A percentile compares a stretch with the other conserved stretches of the same genome.
Evolutionary conservation across 2,329 filamentous ascomycete species (phyloP).

Genomic region (Ophiostoma angusticollis): DNA sequence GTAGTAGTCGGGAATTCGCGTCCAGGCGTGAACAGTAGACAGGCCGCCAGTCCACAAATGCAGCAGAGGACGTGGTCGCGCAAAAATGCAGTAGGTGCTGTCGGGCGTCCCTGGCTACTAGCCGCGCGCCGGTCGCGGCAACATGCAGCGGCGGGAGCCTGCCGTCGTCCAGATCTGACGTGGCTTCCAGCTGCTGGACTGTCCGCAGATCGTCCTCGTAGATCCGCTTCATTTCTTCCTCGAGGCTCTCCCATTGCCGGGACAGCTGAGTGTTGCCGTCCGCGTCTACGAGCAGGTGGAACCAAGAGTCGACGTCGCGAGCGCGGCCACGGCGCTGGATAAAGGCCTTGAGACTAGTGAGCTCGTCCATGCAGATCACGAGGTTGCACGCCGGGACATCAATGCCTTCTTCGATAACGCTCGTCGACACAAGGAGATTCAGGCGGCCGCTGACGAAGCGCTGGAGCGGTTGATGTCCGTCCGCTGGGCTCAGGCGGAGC

Average conservation of each 20-base stretch:
- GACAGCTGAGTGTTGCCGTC: not conserved
- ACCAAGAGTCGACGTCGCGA: slow-evolving; percentile 35
- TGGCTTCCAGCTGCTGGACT: slow-evolving; percentile 34
- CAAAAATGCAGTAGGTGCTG: slow-evolving; percentile 79
- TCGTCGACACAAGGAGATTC: slow-evolving; percentile 49
- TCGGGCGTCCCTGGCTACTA: slow-evolving; percentile 62
- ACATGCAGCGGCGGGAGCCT: slow-evolving; percentile 11
- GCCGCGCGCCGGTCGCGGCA: slow-evolving; percentile 40
- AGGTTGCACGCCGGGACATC: slow-evolving; percentile 53
- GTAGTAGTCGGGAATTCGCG: slow-evolving; percentile 22
- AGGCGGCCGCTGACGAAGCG: slow-evolving; percentile 40
- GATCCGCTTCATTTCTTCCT: slow-evolving; percentile 56
- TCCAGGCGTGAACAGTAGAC: slow-evolving; percentile 48
- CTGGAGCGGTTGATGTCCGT: slow-evolving; percentile 26
- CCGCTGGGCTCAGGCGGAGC: slow-evolving; percentile 19
- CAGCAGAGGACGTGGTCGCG: slow-evolving; percentile 39
- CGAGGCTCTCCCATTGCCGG: slow-evolving; percentile 50
- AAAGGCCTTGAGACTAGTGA: slow-evolving; percentile 40
- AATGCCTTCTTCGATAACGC: slow-evolving; percentile 54
- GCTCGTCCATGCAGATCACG: slow-evolving; percentile 46
- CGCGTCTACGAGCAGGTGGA: slow-evolving; percentile 32
- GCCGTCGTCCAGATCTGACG: slow-evolving; percentile 24
- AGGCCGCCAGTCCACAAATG: slow-evolving; percentile 53
- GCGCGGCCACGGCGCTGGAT: slow-evolving; percentile 45
- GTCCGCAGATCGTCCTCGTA: slow-evolving; percentile 54